Evolutionary conservation across 257 asterid genomes (phyloP).

Genomic region (Lavandula angustifolia): DNA sequence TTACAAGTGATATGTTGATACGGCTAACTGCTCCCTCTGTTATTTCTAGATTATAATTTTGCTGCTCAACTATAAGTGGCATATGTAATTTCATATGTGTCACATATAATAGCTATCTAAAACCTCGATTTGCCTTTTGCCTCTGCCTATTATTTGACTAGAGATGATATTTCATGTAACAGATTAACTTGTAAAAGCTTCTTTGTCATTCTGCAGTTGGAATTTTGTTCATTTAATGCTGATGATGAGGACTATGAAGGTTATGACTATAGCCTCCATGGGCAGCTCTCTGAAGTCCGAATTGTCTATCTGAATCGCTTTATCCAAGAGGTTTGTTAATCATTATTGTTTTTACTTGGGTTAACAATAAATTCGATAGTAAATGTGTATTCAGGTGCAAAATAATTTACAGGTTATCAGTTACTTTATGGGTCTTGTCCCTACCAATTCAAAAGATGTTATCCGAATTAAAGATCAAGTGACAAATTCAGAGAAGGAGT

Average conservation of each 20-base stretch:
- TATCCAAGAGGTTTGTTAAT: slow-evolving; percentile 73
- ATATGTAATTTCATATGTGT: neutral
- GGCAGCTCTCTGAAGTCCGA: slow-evolving; percentile 95
- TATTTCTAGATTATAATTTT: slow-evolving; percentile 12
- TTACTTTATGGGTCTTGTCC: slow-evolving; percentile 96
- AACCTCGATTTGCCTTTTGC: slow-evolving; percentile 6
- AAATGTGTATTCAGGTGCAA: slow-evolving; percentile 17
- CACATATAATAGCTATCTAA: neutral
- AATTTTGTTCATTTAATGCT: slow-evolving; percentile 74
- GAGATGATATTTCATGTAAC: slow-evolving; percentile 14
- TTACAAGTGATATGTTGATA: slow-evolving; percentile 11
- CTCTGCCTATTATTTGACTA: slow-evolving; percentile 2
- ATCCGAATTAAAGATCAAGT: slow-evolving; percentile 79
- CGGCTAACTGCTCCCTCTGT: slow-evolving; percentile 8
- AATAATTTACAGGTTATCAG: slow-evolving; percentile 60
- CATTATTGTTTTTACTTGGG: slow-evolving; percentile 17
- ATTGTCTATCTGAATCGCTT: slow-evolving; percentile 90
- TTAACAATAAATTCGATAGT: slow-evolving; percentile 14
- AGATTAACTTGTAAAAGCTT: slow-evolving; percentile 19
- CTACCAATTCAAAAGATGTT: slow-evolving; percentile 66
- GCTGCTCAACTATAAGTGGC: slow-evolving; percentile 11
- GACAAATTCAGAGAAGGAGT: slow-evolving; percentile 74
- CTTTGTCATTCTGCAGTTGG: slow-evolving; percentile 55
- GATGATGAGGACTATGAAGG: slow-evolving; percentile 95
- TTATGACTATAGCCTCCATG: slow-evolving; percentile 85